These are phyloP conservation scores for Sarocladium strictum DNA, from an alignment of 2,329 filamentous ascomycete species.

Conservation along the genomic window DNA sequence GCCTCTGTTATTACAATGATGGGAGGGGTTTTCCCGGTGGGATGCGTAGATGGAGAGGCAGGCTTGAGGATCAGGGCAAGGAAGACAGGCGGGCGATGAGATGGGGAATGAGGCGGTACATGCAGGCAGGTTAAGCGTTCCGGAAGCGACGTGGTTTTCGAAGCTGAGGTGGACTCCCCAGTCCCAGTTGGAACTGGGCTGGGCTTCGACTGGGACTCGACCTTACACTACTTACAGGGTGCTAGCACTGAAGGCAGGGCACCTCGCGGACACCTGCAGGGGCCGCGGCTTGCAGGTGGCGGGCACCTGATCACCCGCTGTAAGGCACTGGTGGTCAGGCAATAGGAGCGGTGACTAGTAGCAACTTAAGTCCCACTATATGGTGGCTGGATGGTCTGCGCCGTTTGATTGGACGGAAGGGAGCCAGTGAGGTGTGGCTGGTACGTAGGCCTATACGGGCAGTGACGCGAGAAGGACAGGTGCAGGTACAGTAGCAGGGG, in stretches of 20 bases:
- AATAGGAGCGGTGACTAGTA: neutral
- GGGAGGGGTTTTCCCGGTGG: neutral
- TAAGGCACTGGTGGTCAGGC: neutral
- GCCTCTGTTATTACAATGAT: neutral
- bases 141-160: conserved; percentile 10
- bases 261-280: neutral
- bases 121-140: neutral
- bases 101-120: conserved; percentile 8
- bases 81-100: neutral
- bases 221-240: neutral
- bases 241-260: neutral
- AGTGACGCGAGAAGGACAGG: neutral
- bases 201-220: neutral
- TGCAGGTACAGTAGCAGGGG: neutral
- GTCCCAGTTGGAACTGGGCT: neutral
- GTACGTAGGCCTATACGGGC: neutral
- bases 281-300: neutral
- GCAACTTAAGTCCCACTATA: neutral
- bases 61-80: neutral
- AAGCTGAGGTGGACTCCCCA: conserved; percentile 2
- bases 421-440: neutral
- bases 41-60: neutral
- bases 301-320: neutral
- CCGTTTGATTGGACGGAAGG: neutral
- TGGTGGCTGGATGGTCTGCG: neutral